A percentile compares a stretch with the other conserved stretches of the same genome.
phyloP scores from a whole-genome alignment of 768 basidiomycete genomes.

The Leccinum variicolor region DNA sequence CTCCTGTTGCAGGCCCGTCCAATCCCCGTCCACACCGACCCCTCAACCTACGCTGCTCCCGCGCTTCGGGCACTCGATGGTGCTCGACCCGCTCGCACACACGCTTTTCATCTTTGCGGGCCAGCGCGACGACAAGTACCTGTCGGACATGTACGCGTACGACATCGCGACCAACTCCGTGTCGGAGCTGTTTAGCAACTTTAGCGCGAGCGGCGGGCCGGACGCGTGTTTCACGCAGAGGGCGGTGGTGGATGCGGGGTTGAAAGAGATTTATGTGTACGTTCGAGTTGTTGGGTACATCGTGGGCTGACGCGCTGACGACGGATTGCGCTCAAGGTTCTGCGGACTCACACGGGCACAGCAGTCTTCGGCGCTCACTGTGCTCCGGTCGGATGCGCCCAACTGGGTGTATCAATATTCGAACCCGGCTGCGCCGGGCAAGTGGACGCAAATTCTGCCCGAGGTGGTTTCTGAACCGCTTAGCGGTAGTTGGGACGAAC shows the following conservation, averaged over 20 bases:
- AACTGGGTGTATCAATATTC: constrained; percentile 71
- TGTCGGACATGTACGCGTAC: constrained; percentile 76
- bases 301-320: not conserved
- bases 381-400: constrained; percentile 45
- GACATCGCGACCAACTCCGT: constrained; percentile 56
- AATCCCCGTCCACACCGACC: constrained; percentile 8
- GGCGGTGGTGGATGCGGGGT: constrained; percentile 59
- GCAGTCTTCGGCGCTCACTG: constrained; percentile 37
- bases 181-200: constrained; percentile 61
- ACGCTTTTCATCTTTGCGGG: constrained; percentile 74
- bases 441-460: constrained; percentile 59
- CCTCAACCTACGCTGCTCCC: constrained; percentile 48
- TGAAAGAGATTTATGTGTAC: constrained; percentile 73
- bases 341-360: constrained; percentile 51
- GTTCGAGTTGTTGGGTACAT: not conserved
- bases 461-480: constrained; percentile 19
- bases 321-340: constrained; percentile 39
- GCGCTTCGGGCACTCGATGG: constrained; percentile 80
- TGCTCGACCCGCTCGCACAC: constrained; percentile 57
- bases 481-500: not conserved
- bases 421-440: constrained; percentile 48
- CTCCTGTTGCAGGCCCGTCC: constrained; percentile 18
- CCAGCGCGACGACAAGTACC: constrained; percentile 60
- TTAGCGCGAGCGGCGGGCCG: constrained; percentile 59
- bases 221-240: constrained; percentile 73